phyloP scores from a whole-genome alignment of 192 early-diverging fungal genomes.

The Glomus cerebriforme region DNA sequence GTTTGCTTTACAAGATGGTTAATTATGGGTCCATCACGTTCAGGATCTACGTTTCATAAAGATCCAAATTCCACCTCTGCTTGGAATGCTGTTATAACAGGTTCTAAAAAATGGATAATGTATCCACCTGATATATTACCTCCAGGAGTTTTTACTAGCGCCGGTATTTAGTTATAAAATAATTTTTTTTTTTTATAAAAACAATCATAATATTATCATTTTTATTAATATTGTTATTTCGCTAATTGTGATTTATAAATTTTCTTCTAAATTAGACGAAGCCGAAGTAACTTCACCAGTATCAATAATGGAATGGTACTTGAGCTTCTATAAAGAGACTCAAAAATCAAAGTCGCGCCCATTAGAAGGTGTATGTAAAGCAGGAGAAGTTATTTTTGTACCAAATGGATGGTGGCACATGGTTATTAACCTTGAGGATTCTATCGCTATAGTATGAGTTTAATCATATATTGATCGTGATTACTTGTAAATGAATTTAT shows the following conservation, averaged over 20 bases:
- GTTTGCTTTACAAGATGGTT: constrained; percentile 51
- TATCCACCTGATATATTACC: constrained; percentile 67
- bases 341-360: constrained; percentile 45
- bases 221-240: not conserved
- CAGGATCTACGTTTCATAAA: constrained; percentile 71
- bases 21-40: constrained; percentile 66
- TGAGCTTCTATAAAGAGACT: constrained; percentile 60
- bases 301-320: constrained; percentile 70
- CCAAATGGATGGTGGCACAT: constrained; percentile 77
- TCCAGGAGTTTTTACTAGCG: constrained; percentile 67
- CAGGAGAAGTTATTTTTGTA: constrained; percentile 72
- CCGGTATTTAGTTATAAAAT: constrained; percentile 33
- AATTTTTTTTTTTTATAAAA: not conserved
- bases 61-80: constrained; percentile 75
- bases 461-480: not conserved
- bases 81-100: constrained; percentile 73
- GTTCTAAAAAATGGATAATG: constrained; percentile 73
- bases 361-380: constrained; percentile 62
- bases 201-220: not conserved
- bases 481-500: not conserved
- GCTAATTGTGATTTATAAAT: not conserved
- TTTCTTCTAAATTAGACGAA: constrained; percentile 45
- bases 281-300: constrained; percentile 72
- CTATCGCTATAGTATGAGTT: constrained; percentile 53
- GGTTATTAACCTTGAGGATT: constrained; percentile 69